These are phyloP conservation scores for Candida suzukii DNA, from an alignment of 805 yeast genomes.

Conservation along the genomic window DNA sequence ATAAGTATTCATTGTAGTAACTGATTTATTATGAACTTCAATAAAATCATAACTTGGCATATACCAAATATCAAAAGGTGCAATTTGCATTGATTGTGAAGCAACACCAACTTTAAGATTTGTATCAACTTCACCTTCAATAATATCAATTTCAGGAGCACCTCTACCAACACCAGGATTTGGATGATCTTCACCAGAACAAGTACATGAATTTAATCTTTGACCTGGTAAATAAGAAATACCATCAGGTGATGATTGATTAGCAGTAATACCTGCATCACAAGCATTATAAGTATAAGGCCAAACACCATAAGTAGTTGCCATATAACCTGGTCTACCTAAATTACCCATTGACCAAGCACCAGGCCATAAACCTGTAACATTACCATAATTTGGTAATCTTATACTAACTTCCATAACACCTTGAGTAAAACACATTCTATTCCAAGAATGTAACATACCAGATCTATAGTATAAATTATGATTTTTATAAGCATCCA, in stretches of 20 bases:
- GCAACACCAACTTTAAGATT: constrained; percentile 6
- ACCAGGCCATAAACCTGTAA: constrained; percentile 85
- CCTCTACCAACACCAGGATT: constrained; percentile 77
- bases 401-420: constrained; percentile 60
- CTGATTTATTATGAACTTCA: constrained; percentile 19
- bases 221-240: constrained; percentile 76
- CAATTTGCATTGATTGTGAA: constrained; percentile 35
- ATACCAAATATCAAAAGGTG: constrained; percentile 38
- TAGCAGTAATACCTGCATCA: constrained; percentile 84
- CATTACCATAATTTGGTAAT: constrained; percentile 64
- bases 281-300: constrained; percentile 75
- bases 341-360: constrained; percentile 82
- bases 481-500: constrained; percentile 74
- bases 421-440: constrained; percentile 75
- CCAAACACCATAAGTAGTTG: constrained; percentile 82
- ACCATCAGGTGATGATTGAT: constrained; percentile 78
- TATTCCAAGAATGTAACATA: constrained; percentile 86
- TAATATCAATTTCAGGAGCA: constrained; percentile 81
- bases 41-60: constrained; percentile 32
- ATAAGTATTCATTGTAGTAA: constrained; percentile 30
- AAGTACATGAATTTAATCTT: constrained; percentile 61
- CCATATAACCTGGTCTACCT: constrained; percentile 76
- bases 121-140: constrained; percentile 47
- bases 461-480: constrained; percentile 71
- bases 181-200: constrained; percentile 73